Evolutionary conservation across 192 early-diverging fungal species (phyloP).

Genomic region (Backusella westeae): DNA sequence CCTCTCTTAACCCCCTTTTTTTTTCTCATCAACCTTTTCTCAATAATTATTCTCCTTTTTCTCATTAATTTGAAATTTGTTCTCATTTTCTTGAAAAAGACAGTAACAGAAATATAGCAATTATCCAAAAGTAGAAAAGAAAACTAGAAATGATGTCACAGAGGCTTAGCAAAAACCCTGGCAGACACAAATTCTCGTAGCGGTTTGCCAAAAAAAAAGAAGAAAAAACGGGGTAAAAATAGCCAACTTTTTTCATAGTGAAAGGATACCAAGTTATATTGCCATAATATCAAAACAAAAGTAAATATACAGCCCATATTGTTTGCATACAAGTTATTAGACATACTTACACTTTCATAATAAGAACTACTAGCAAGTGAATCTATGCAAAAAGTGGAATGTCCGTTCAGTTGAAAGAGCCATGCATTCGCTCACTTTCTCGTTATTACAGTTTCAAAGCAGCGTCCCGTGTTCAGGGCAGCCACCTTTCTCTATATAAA

Average conservation of each 20-base stretch:
- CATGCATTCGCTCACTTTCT: conserved; percentile 16
- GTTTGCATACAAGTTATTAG: not conserved
- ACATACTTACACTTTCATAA: not conserved
- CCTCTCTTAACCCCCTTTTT: no score
- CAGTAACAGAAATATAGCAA: no score
- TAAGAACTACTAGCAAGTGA: not conserved
- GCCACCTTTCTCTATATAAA: not conserved
- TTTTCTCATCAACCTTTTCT: no score
- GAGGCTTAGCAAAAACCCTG: conserved; percentile 6
- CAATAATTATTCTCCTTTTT: no score
- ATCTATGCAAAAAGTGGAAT: conserved; percentile 16
- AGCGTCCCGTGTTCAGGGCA: not conserved
- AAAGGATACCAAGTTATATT: not conserved
- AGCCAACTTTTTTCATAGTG: not conserved
- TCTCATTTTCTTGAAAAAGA: no score
- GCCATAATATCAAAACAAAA: not conserved
- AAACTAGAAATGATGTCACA: conserved; percentile 1
- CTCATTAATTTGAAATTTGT: no score
- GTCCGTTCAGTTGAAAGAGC: conserved; percentile 19
- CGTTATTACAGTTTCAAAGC: conserved; percentile 1
- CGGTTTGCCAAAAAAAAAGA: not conserved
- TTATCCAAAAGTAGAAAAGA: not conserved
- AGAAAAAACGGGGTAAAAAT: not conserved
- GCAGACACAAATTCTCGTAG: not conserved
- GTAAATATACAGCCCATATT: not conserved